Evolutionary conservation across 179 eudicot genomes (phyloP), one percentile per base, ranked within the genome.

Genomic region (Nepenthes alata): DNA sequence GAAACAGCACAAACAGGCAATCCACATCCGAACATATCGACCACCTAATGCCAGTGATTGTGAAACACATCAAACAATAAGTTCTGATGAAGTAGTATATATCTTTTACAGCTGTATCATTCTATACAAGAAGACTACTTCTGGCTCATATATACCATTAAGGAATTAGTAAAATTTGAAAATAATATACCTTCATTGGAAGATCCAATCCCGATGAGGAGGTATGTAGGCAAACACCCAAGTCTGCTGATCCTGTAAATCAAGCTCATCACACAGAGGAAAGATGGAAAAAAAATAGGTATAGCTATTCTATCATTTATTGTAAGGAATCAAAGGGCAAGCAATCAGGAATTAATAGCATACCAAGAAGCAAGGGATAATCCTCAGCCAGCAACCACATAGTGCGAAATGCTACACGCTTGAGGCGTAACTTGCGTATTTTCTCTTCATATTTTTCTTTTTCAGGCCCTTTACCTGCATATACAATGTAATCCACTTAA

Each of bases 11-110:
- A 93, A 58, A 93, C 97, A n/a, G 98, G 98, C 56, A 93, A 72
- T 55, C 98, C 96, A 80, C 95, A 93, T 37, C 97, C 98, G 77
- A 93, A 93, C 98, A 93, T 93, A 77, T 93, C 98, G 49, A 93
- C 98, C 59, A 93, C 98, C 98, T 91, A 66, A 62, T 60, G 61
- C 25, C 53, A 65, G 14, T 58, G 53, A 53, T 14, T 57, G 45
- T 16, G 57, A 53, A 10, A 53, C 64, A 57, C 11, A 48, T 59
- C 55, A 60, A 47, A 25, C 37, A 44, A n/a, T 41, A 48, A 10
- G 52, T 48, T 48, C 52, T 6, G n/a, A 48, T 5, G 25, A 52
- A 15, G 34, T 52, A 25, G 14, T 11, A 52, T 2, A 12, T 52
- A n/a, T 52, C 53, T 52, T n/a, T 52, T 41, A 7, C 5, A 41